Conservation (phyloP, 2,329 filamentous ascomycete genomes). For the Davidsoniella eucalypti region DNA sequence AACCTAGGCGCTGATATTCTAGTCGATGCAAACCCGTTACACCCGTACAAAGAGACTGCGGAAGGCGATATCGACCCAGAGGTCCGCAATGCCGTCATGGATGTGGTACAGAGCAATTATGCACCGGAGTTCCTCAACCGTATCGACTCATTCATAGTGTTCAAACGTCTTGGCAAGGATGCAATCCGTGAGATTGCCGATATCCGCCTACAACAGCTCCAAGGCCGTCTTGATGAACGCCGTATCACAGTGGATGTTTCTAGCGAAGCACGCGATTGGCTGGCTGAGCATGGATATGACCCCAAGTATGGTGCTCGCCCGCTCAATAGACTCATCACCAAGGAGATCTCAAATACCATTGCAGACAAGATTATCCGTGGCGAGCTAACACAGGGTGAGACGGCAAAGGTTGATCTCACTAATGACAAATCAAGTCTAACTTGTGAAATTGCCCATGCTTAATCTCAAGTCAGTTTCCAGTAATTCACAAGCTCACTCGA, state of each 20-base stretch:
- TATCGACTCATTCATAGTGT: conserved; percentile 92
- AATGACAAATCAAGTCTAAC: conserved; percentile 18
- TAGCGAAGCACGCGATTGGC: conserved; percentile 62
- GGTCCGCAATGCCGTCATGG: conserved; percentile 70
- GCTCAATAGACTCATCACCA: conserved; percentile 77
- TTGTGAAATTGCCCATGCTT: too few species aligned
- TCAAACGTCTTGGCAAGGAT: conserved; percentile 63
- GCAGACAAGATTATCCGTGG: conserved; percentile 88
- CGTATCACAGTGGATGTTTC: conserved; percentile 62
- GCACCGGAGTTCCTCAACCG: conserved; percentile 93
- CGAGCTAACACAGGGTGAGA: conserved; percentile 58
- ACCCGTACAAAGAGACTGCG: conserved; percentile 44
- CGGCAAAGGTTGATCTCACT: conserved; percentile 52
- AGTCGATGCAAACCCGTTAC: conserved; percentile 52
- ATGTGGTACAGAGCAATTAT: conserved; percentile 59
- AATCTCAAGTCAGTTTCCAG: too few species aligned
- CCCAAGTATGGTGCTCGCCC: conserved; percentile 82
- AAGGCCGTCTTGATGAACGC: conserved; percentile 66
- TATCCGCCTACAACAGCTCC: conserved; percentile 73
- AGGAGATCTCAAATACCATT: conserved; percentile 73
- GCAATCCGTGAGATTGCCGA: conserved; percentile 87
- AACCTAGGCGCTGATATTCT: conserved; percentile 90
- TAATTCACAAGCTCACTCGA: too few species aligned
- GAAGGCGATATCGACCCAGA: conserved; percentile 55
- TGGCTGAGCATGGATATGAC: conserved; percentile 80